These are phyloP conservation scores for Holtermannia corniformis DNA, from an alignment of 768 basidiomycete species.

Conservation along the genomic window DNA sequence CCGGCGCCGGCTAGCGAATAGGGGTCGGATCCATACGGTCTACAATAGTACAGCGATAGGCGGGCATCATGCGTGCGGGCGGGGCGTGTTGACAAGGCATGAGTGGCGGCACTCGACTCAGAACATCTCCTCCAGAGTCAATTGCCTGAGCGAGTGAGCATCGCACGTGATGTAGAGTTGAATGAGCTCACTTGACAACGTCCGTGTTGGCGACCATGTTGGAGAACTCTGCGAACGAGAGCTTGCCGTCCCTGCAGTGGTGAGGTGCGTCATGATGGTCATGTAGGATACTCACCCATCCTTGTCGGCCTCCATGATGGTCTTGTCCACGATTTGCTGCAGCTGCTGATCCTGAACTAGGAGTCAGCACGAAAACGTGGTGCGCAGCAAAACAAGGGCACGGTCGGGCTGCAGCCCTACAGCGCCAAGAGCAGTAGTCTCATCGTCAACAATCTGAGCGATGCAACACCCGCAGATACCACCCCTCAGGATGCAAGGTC, in stretches of 20 bases:
- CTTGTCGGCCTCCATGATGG: constrained; percentile 98
- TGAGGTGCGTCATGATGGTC: not conserved
- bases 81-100: too few species aligned
- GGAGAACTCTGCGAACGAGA: constrained; percentile 94
- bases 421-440: too few species aligned
- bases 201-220: constrained; percentile 97
- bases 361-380: not conserved
- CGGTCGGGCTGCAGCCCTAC: too few species aligned
- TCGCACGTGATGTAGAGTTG: not conserved
- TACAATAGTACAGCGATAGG: too few species aligned
- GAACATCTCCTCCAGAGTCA: constrained; percentile 92
- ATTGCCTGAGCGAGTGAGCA: constrained; percentile 48
- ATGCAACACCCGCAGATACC: too few species aligned
- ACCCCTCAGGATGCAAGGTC: too few species aligned
- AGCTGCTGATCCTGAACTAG: constrained; percentile 76
- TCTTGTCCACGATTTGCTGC: constrained; percentile 99
- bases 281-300: constrained; percentile 51
- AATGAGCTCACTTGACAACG: constrained; percentile 62
- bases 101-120: too few species aligned
- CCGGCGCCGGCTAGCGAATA: too few species aligned
- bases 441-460: too few species aligned
- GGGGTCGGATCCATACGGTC: too few species aligned
- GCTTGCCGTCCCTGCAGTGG: constrained; percentile 63
- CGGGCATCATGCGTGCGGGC: too few species aligned
- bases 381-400: too few species aligned